A percentile compares a stretch with the other conserved stretches of the same genome.
phyloP scores from a whole-genome alignment of 441 rosid genomes.

The Pelargonium fulgidum region DNA sequence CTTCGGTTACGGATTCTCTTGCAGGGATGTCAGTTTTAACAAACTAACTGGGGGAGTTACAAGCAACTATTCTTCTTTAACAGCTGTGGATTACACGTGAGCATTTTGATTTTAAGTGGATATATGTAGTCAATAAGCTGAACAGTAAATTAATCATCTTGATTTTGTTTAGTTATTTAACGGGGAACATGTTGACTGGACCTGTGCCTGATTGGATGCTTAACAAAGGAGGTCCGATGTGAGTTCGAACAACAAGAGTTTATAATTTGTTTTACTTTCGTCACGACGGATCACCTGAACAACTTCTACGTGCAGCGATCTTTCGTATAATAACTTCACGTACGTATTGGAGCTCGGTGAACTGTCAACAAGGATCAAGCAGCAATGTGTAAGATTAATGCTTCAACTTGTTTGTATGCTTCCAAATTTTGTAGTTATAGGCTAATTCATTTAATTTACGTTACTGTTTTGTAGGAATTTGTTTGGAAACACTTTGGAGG shows the following conservation, averaged over 20 bases:
- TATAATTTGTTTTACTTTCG: neutral
- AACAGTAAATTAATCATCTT: neutral
- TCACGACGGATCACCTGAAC: neutral
- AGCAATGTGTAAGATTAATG: slow-evolving; percentile 21
- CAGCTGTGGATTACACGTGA: slow-evolving; percentile 27
- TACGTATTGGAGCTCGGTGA: slow-evolving; percentile 3
- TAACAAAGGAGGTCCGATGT: slow-evolving; percentile 26
- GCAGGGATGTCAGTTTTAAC: slow-evolving; percentile 68
- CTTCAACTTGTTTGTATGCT: neutral
- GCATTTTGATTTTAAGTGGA: slow-evolving; percentile 13
- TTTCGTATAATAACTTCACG: slow-evolving; percentile 19
- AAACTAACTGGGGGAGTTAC: slow-evolving; percentile 50
- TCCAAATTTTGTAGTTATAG: no score
- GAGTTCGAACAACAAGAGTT: slow-evolving; percentile 20
- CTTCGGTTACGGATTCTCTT: slow-evolving; percentile 10
- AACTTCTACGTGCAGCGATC: slow-evolving; percentile 30
- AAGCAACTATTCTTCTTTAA: slow-evolving; percentile 13
- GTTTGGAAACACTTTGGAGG: slow-evolving; percentile 41
- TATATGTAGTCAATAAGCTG: neutral
- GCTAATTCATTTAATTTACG: neutral
- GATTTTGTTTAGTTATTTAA: slow-evolving; percentile 38
- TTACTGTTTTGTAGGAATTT: slow-evolving; percentile 35
- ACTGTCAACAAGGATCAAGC: slow-evolving; percentile 17
- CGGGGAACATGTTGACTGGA: slow-evolving; percentile 47
- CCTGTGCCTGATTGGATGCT: slow-evolving; percentile 37